Evolutionary conservation across 768 basidiomycete genomes (phyloP), one percentile per base, ranked within the genome.

Genomic region (Leccinum fibrillosum): DNA sequence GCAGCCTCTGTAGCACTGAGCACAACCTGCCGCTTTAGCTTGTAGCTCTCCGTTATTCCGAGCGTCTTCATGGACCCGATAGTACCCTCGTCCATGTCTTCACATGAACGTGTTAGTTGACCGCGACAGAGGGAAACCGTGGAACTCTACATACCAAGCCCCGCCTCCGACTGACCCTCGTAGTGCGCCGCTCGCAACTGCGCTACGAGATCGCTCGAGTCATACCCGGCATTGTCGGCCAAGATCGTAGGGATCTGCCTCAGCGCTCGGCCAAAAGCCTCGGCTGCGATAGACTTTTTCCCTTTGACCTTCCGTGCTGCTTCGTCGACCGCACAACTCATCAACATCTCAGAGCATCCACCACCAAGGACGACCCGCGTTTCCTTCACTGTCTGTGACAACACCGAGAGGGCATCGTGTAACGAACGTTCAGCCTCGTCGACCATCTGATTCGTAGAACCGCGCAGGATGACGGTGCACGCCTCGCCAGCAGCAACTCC

Each of bases 401-500:
- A 81, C 4, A 99, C 97, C 0, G 94, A 96, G 10, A 99, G 87
- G 4, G 97, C 97, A 64, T 99, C 97, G 69, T 98, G 97, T 48
- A 99, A 77, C 1, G 96, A 98, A 11, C 97, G 89, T 68, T 98
- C 97, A 2, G 97, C 97, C 73, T 99, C 97, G 66, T 98, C 97
- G 25, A 99, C 89, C 96, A 99, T 99, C 72, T 99, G 97, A 61
- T 88, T 89, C 21, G 97, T 98, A 39, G 95, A 97, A 13, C 97
- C 97, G 35, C 97, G 91, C 8, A 99, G 83, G 28, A 99, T 96
- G 53, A 98, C 94, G 0, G 97, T 99, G 72, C 97, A 98, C 21
- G 97, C 97, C 74, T 96, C 88, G 12, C 96, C 96, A 19, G 96
- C 94, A 12, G 95, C 94, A 44, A 99, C 96, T 45, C 97, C 97